These are phyloP conservation scores for Tetratostichococcus sp. DNA, from an alignment of 139 green algal genomes.

Conservation along the genomic window DNA sequence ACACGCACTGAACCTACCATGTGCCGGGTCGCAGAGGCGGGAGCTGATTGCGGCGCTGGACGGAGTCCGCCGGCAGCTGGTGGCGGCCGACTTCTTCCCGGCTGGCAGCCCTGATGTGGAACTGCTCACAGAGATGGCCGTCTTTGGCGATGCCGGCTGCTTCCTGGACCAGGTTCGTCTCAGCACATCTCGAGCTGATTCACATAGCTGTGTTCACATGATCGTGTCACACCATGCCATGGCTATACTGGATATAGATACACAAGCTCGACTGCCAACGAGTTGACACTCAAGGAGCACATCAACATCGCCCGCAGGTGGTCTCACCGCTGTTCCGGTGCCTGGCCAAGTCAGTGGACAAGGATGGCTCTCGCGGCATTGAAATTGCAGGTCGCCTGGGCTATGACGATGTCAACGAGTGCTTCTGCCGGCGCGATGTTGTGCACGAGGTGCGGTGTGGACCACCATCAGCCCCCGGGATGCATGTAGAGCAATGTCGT, in stretches of 20 bases:
- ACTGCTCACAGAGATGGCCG: constrained; percentile 47
- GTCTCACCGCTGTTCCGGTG: constrained; percentile 66
- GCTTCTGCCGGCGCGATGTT: constrained; percentile 42
- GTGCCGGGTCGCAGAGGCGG: background rate
- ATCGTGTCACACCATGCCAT: no score
- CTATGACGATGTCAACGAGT: constrained; percentile 89
- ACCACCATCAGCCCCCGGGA: no score
- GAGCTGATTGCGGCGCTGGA: background rate
- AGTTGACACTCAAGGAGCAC: no score
- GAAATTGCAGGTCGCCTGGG: constrained; percentile 53
- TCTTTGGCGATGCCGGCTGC: constrained; percentile 45
- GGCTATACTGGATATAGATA: no score
- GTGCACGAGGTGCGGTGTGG: constrained; percentile 6
- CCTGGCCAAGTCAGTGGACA: constrained; percentile 49
- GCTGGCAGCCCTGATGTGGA: constrained; percentile 10
- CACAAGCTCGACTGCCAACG: no score
- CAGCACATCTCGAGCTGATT: no score
- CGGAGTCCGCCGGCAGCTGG: background rate
- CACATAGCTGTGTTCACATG: no score
- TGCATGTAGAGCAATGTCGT: no score
- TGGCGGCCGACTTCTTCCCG: constrained; percentile 4
- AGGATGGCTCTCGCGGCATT: constrained; percentile 25
- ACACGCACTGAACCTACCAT: no score
- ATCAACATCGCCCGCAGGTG: constrained; percentile 19
- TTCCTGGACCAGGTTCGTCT: constrained; percentile 35